Percentiles rank a stretch among this genome's conserved stretches.
Evolutionary conservation across 1,284 basidiomycete species (phyloP).

Genomic region (Earliella scabrosa): DNA sequence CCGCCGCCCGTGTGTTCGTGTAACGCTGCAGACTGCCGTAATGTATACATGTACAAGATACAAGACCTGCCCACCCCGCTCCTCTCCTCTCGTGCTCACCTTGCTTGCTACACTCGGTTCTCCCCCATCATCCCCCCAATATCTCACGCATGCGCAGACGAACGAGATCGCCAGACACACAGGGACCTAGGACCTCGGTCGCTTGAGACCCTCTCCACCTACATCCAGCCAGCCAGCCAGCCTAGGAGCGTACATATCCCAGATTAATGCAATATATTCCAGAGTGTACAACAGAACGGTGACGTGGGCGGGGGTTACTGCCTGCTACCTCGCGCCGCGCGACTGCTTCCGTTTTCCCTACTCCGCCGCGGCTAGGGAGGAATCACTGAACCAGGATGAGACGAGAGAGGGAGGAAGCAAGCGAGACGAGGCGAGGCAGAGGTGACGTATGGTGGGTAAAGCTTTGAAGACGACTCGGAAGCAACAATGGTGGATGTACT

Average conservation of each 20-base stretch:
- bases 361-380: no score
- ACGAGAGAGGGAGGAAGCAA: no score
- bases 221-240: not conserved
- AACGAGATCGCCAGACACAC: not conserved
- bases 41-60: conserved; percentile 6
- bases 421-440: no score
- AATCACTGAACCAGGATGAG: no score
- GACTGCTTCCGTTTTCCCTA: no score
- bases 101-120: not conserved
- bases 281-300: conserved; percentile 47
- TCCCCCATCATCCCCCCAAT: not conserved
- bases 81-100: not conserved
- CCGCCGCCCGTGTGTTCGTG: not conserved
- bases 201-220: no score
- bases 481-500: conserved; percentile 11
- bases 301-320: no score
- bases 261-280: conserved; percentile 39
- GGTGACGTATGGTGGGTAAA: no score
- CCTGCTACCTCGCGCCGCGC: no score
- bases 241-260: conserved; percentile 1
- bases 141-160: not conserved
- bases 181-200: not conserved
- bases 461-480: no score
- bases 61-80: not conserved
- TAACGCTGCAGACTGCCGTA: not conserved